Evolutionary conservation across 441 rosid genomes (phyloP), one percentile per base, ranked within the genome.

Genomic region (Croton setiger): DNA sequence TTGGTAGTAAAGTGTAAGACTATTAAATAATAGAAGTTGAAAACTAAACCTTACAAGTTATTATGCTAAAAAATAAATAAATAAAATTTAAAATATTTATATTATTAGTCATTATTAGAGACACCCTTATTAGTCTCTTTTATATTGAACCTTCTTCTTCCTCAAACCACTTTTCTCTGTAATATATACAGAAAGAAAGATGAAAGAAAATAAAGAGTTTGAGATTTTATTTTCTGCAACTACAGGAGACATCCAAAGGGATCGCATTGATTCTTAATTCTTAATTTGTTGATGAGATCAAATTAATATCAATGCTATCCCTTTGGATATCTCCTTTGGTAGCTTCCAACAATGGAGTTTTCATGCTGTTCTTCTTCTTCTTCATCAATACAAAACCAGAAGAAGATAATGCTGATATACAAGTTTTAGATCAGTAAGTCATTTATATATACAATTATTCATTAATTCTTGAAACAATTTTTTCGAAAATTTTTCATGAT

Each of bases 171-270:
- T 84, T 78, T 73, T 77, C 73, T 80, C 76, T 23, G 64, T 39
- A 37, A 59, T 44, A 76, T 48, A 52, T 60, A 44, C n/a, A 60
- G 60, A 63, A 31, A 64, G 56, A 68, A 69, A 67, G 66, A 35
- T 17, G 72, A 56, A 43, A 39, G 39, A 39, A 5, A 37, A 37
- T 4, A 37, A 9, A 39, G 43, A 39, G 43, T 39, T 39, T 39
- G 8, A 39, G 10, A 39, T 39, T 37, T 48, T 49, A 1, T n/a
- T 62, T 52, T 4, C 74, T 70, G 81, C 78, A 74, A 87, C 88
- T 84, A 76, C 74, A 91, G 98, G 85, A 88, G 75, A 86, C 82
- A 90, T 92, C 98, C 98, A 92, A 92, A 92, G 96, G 98, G 98
- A 92, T 92, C 98, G 98, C 98, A 92, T 92, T 92, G 96, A 89